Evolutionary conservation across 2,329 filamentous ascomycete species (phyloP).

Genomic region (Bertia moriformis): DNA sequence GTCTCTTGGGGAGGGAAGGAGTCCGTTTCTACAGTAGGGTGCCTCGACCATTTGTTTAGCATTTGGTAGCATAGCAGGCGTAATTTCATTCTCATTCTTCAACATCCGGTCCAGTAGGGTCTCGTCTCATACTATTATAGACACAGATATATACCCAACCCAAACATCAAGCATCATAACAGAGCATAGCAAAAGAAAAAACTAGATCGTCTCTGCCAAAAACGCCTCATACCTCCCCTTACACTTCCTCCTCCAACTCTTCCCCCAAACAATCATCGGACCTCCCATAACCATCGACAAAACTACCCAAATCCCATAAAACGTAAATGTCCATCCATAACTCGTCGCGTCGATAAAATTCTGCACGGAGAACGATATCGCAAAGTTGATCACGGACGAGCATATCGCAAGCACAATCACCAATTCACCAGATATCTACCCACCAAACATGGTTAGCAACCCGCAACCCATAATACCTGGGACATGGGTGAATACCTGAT

Average conservation of each 20-base stretch:
- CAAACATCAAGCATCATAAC: too few relatives aligned
- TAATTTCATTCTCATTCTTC: too few relatives aligned
- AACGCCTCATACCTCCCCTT: constrained; percentile 11
- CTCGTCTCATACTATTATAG: too few relatives aligned
- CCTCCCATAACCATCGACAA: constrained; percentile 9
- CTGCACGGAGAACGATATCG: constrained; percentile 21
- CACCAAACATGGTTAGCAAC: constrained; percentile 1
- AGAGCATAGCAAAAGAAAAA: too few relatives aligned
- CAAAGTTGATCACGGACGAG: constrained; percentile 12
- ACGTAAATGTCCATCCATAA: constrained; percentile 15
- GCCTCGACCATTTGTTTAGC: too few relatives aligned
- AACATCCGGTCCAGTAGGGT: too few relatives aligned
- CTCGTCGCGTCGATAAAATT: constrained; percentile 18
- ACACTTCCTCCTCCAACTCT: constrained; percentile 13
- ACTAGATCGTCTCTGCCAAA: constrained; percentile 4
- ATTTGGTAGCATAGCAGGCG: too few relatives aligned
- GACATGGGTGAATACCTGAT: constrained; percentile 9
- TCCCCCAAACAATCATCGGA: constrained; percentile 15
- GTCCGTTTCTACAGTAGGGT: too few relatives aligned
- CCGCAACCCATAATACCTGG: background rate
- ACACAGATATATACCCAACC: too few relatives aligned
- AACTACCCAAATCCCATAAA: constrained; percentile 15
- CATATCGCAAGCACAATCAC: constrained; percentile 20
- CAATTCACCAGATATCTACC: constrained; percentile 18
- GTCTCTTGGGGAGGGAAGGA: too few relatives aligned